Conservation (phyloP, 805 yeast species). For the Lipomyces starkeyi region DNA sequence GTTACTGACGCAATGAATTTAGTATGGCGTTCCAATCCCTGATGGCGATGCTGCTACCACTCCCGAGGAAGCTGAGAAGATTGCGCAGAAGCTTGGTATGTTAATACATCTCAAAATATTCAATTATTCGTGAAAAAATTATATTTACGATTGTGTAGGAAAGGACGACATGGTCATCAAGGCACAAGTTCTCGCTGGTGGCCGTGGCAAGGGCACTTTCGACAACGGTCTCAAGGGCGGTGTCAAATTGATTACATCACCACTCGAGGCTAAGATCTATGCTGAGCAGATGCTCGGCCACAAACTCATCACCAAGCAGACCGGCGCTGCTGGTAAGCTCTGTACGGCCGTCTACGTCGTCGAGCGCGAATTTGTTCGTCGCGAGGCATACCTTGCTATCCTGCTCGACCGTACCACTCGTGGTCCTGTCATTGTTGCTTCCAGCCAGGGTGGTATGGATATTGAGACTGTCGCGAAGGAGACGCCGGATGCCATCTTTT, state of each 20-base stretch:
- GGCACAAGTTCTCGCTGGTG: constrained; percentile 99
- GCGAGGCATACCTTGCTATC: constrained; percentile 95
- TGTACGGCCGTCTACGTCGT: constrained; percentile 96
- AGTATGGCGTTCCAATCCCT: constrained; percentile 90
- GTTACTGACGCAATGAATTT: constrained; percentile 18
- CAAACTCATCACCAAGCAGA: constrained; percentile 95
- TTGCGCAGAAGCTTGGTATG: constrained; percentile 68
- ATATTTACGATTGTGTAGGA: constrained; percentile 22
- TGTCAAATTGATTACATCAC: constrained; percentile 83
- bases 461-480: constrained; percentile 97
- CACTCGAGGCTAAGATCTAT: constrained; percentile 84
- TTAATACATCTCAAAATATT: not conserved
- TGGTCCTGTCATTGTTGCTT: constrained; percentile 91
- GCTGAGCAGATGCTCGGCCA: constrained; percentile 90
- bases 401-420: constrained; percentile 92
- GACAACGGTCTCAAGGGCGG: constrained; percentile 97
- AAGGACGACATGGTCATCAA: constrained; percentile 88
- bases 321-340: constrained; percentile 96
- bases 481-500: constrained; percentile 89
- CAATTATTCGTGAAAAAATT: not conserved
- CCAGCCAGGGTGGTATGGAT: constrained; percentile 99
- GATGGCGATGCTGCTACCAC: constrained; percentile 89
- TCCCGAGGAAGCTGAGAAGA: constrained; percentile 82
- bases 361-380: constrained; percentile 89
- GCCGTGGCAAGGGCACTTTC: constrained; percentile 98